Evolutionary conservation across 2,329 filamentous ascomycete species (phyloP).

Genomic region (Pseudogymnoascus sp.): DNA sequence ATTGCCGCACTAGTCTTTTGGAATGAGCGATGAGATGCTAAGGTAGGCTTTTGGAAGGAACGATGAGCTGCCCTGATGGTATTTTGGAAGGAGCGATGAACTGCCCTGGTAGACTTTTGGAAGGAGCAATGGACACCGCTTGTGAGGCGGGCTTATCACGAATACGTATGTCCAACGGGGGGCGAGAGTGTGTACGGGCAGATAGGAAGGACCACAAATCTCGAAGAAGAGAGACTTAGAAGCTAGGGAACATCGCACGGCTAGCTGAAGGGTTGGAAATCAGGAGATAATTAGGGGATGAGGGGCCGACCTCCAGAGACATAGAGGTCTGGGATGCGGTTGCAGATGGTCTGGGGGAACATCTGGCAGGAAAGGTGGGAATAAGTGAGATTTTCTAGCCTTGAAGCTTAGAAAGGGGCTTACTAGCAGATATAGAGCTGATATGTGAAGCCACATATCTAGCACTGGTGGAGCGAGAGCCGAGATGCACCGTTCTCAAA

Average conservation of each 20-base stretch:
- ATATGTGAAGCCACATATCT: too few relatives aligned
- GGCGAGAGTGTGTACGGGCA: neutral
- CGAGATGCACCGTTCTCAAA: neutral
- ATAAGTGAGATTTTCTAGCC: neutral
- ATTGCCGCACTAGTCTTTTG: too few relatives aligned
- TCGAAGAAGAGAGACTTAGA: neutral
- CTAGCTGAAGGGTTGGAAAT: neutral
- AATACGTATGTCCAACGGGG: too few relatives aligned
- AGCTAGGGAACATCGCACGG: neutral
- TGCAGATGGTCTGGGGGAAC: too few relatives aligned
- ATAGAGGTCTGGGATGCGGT: too few relatives aligned
- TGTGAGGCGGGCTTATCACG: neutral
- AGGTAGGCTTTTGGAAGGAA: too few relatives aligned
- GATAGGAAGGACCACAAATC: neutral
- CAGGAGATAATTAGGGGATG: neutral
- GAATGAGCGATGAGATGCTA: too few relatives aligned
- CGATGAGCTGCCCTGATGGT: too few relatives aligned
- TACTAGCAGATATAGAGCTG: too few relatives aligned
- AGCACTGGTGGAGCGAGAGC: too few relatives aligned
- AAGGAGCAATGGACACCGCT: neutral
- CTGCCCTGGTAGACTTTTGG: too few relatives aligned
- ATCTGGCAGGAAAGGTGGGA: neutral
- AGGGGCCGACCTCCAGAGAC: neutral
- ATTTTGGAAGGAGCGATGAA: too few relatives aligned
- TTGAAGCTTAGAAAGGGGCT: neutral